phyloP scores from a whole-genome alignment of 805 yeast genomes.

The Citeromyces nyonsensis region DNA sequence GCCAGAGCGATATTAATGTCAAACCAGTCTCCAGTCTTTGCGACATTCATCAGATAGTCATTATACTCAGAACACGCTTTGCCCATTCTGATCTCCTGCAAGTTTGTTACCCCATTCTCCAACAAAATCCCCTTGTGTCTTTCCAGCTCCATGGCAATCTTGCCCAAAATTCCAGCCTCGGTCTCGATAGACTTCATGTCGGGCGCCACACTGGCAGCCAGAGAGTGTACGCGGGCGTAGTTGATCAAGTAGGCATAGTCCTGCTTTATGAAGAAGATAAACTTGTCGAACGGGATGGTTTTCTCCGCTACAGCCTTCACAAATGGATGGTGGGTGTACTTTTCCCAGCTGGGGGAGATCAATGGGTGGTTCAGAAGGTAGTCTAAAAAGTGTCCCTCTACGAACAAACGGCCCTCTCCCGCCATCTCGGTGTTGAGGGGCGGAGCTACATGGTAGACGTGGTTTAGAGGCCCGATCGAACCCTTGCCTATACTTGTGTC shows the following conservation, averaged over 20 bases:
- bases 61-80: constrained; percentile 47
- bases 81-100: constrained; percentile 30
- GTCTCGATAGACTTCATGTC: constrained; percentile 30
- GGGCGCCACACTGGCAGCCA: constrained; percentile 51
- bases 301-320: constrained; percentile 36
- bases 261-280: constrained; percentile 31
- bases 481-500: constrained; percentile 25
- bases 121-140: constrained; percentile 36
- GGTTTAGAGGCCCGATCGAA: constrained; percentile 62
- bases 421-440: constrained; percentile 4
- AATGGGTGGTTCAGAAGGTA: constrained; percentile 40
- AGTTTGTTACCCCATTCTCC: constrained; percentile 24
- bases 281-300: constrained; percentile 28
- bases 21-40: constrained; percentile 40
- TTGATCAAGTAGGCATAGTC: constrained; percentile 59
- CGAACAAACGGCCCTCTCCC: constrained; percentile 10
- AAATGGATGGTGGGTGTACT: constrained; percentile 48
- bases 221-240: constrained; percentile 50
- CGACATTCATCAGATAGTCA: constrained; percentile 38
- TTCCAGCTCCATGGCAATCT: constrained; percentile 37
- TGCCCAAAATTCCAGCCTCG: constrained; percentile 31
- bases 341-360: constrained; percentile 38
- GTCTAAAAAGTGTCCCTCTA: constrained; percentile 23
- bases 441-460: constrained; percentile 21
- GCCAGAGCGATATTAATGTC: constrained; percentile 55